Evolutionary conservation across 2,329 filamentous ascomycete species (phyloP), one percentile per base, ranked within the genome.

Genomic region (Pestalotiopsis sp.): DNA sequence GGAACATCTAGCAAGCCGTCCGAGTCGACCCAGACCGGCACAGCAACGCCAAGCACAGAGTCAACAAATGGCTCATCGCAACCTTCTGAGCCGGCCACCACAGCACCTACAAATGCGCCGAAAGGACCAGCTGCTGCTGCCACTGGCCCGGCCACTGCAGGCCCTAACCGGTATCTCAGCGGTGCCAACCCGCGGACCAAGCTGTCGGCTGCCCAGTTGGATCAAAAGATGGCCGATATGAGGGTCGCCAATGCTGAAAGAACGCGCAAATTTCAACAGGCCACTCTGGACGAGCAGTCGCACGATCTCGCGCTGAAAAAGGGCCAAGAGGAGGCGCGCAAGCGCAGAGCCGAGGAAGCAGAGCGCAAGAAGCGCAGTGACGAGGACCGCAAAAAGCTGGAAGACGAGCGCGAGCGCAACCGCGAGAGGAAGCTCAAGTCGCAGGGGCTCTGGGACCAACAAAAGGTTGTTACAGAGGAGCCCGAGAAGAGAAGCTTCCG

Each of bases 381-480:
- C 14, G 86, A 86, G 71, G 84, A 87, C 65, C 78, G 83, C 25
- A 80, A 81, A 38, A 82, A 82, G 70, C 81, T 88, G 71, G 87
- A 90, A 31, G 87, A 89, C 49, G 89, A 91, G 80, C 83, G 89
- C 13, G 87, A 85, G 27, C 84, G 84, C 72, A 91, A 91, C 74
- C 78, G 88, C 9, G 87, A 89, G 77, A 80, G 88, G 64, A 91
- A 91, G 76, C 81, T 91, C 23, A 86, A 86, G 72, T 88, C 88
- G 0, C 84, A 90, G 80, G 80, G 81, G 58, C 84, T 82, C 70
- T 91, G 88, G 89, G 88, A 90, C 69, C 84, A 87, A 74, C 88
- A 87, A 56, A 90, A 90, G 78, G 79, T 78, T 12, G 80, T 83
- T 57, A 78, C 80, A 12, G 73, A 79, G 14, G 79, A 77, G 17